Evolutionary conservation across 371 early-diverging fungal genomes (phyloP).

Genomic region (Mucor velutinosus): DNA sequence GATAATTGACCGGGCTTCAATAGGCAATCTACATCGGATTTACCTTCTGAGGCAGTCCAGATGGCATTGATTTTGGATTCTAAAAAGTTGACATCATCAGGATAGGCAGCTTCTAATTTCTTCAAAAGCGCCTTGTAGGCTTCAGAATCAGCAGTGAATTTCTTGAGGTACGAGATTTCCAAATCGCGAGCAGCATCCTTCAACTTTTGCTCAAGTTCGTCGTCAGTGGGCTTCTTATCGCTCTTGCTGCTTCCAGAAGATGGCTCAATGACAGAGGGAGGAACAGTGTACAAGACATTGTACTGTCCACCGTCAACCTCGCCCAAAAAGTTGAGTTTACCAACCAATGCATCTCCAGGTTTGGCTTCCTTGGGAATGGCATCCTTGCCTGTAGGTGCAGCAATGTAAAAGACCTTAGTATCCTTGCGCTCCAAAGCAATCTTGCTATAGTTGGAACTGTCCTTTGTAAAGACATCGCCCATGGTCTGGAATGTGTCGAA

Average conservation of each 20-base stretch:
- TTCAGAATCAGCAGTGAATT: conserved; percentile 60
- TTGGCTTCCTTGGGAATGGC: conserved; percentile 74
- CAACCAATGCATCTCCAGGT: conserved; percentile 80
- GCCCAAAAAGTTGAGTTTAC: conserved; percentile 60
- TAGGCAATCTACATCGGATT: conserved; percentile 26
- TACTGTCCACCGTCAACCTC: conserved; percentile 66
- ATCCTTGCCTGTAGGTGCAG: conserved; percentile 38
- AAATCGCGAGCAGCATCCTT: conserved; percentile 77
- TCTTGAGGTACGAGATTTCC: conserved; percentile 80
- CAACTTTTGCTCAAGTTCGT: conserved; percentile 58
- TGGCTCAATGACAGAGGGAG: conserved; percentile 37
- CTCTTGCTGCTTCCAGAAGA: conserved; percentile 11
- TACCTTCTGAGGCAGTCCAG: conserved; percentile 57
- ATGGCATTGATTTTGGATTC: conserved; percentile 62
- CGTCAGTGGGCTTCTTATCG: conserved; percentile 49
- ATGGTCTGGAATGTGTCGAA: conserved; percentile 60
- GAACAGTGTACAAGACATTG: conserved; percentile 61
- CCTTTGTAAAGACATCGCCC: conserved; percentile 55
- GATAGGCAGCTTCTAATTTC: conserved; percentile 59
- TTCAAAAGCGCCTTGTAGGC: conserved; percentile 60
- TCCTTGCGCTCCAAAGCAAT: conserved; percentile 39
- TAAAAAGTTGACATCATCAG: conserved; percentile 52
- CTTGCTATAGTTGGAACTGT: conserved; percentile 47
- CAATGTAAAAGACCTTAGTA: conserved; percentile 39
- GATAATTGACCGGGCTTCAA: conserved; percentile 35